phyloP scores from a whole-genome alignment of 2,329 filamentous ascomycete species.

The Fusarium lateritium region DNA sequence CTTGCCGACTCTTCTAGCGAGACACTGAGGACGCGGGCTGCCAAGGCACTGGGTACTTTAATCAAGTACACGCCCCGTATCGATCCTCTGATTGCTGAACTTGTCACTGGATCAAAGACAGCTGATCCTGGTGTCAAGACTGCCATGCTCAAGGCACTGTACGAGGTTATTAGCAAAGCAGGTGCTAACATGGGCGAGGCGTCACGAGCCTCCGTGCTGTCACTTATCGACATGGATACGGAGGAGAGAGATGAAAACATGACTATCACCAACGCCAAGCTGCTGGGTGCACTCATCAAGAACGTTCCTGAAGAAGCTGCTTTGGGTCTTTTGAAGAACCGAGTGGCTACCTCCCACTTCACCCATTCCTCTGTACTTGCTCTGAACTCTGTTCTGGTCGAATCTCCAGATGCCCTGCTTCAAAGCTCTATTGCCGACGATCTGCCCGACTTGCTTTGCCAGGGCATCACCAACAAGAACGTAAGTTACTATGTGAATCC shows the following conservation, averaged over 20 bases:
- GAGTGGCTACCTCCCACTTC: slow-evolving; percentile 83
- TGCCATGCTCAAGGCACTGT: slow-evolving; percentile 97
- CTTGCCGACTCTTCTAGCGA: slow-evolving; percentile 95
- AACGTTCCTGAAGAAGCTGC: slow-evolving; percentile 83
- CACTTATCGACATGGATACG: slow-evolving; percentile 87
- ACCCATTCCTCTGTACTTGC: slow-evolving; percentile 86
- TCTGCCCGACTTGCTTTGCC: slow-evolving; percentile 80
- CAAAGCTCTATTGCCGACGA: slow-evolving; percentile 78
- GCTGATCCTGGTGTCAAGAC: slow-evolving; percentile 86
- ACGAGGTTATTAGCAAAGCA: slow-evolving; percentile 96
- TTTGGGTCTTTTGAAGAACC: slow-evolving; percentile 71
- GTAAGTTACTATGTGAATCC: slow-evolving; percentile 64
- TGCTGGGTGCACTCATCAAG: slow-evolving; percentile 91
- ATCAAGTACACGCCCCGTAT: slow-evolving; percentile 97
- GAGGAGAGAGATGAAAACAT: slow-evolving; percentile 83
- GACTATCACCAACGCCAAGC: slow-evolving; percentile 89
- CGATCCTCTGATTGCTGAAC: slow-evolving; percentile 91
- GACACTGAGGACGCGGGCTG: slow-evolving; percentile 86
- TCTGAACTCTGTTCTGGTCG: slow-evolving; percentile 89
- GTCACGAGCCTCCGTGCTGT: slow-evolving; percentile 87
- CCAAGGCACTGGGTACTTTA: slow-evolving; percentile 92
- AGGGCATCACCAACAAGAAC: slow-evolving; percentile 83
- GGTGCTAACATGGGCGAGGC: slow-evolving; percentile 94
- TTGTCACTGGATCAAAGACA: slow-evolving; percentile 96
- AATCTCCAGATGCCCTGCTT: slow-evolving; percentile 80